Evolutionary conservation across 2,329 filamentous ascomycete genomes (phyloP), one percentile per base, ranked within the genome.

Genomic region (Ophiostoma himal-ulmi): DNA sequence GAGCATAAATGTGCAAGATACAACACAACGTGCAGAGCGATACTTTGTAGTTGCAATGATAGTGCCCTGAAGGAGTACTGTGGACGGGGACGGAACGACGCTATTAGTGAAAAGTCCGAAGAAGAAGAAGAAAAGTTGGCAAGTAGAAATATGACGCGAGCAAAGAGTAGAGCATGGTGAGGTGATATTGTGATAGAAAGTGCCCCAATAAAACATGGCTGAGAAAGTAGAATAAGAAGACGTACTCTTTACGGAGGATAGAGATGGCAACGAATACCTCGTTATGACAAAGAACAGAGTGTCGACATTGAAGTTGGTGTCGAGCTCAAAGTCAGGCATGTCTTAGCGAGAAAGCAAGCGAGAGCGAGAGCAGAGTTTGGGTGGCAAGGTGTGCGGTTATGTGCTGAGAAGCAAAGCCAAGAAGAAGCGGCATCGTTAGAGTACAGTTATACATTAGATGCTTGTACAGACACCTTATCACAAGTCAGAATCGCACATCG

Each of bases 201-300:
- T 14, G 60, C 60, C 34, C 60, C 60, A 17, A 64, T 64, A 64
- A 41, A 65, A 65, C 62, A 39, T 36, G 62, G 62, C 36, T 39
- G 36, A 64, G 34, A 20, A 22, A 39, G 36, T 65, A 14, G 30
- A 64, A 57, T n/a, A 57, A n/a, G 20, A 57, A 57, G 39, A 44
- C 39, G 39, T 10, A 44, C 11, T 44, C 5, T n/a, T 22, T 8
- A 57, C n/a, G 8, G 52, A 22, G 10, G 20, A 8, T n/a, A 22
- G 22, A 57, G 5, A n/a, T n/a, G 22, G 52, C 5, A 20, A 57
- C 7, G 8, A 22, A 57, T 30, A 30, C 30, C 30, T 30, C 30
- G 30, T 30, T 30, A 30, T 30, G 3, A 30, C 41, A 17, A 44
- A 13, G 41, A 14, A 13, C 41, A 44, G 44, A 20, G 44, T 7